Base-by-base conservation (phyloP, 371 early-diverging fungal genomes). In the Lichtheimia corymbifera region DNA sequence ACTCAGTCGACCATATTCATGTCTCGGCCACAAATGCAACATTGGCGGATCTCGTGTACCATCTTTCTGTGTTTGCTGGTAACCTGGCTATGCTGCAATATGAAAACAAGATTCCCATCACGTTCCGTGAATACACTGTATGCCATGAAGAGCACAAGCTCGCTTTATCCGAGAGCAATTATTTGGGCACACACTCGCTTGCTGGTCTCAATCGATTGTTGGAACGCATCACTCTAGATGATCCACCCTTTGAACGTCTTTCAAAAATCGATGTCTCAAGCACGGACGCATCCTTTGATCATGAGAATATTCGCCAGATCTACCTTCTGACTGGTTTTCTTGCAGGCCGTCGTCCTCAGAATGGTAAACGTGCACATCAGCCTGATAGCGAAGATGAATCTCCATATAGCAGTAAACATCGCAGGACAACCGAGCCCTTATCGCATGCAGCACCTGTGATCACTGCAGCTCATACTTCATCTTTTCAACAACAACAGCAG, bases 201-300 rank as follows among this genome's bases (percentile, higher is more conserved):
- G 57, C 58, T 42, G 57, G 64, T 54, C 51, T 74, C 3, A 49
- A 49, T 55, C 53, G 54, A 18, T 54, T 61, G 35, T 50, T 71
- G 11, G 44, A 47, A 15, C 25, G 58, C 4, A 55, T 73, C 24
- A 63, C 44, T 40, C 61, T 78, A 18, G 78, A 78, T 53, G 78
- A 78, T 50, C 78, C 78, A 15, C 78, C 78, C 24, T 78, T 78
- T 66, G 78, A 78, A 60, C 61, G 70, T 35, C 41, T 78, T 11
- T 35, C 53, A 4, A 53, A 63, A 43, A 66, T 73, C 42, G 28
- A 54, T 49, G 61, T 77, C 11, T 52, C 54, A 22, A 55, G 61
- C 53, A 62, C 61, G 24, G 60, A 67, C 50, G 35, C 35, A 28
- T 42, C 41, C 15, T 53, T 57, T 63, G 58, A 64, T 15, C 50